Evolutionary conservation across 495 filamentous ascomycete species (phyloP), one percentile per base, ranked within the genome.

Genomic region (Aspergillus nidulans): DNA sequence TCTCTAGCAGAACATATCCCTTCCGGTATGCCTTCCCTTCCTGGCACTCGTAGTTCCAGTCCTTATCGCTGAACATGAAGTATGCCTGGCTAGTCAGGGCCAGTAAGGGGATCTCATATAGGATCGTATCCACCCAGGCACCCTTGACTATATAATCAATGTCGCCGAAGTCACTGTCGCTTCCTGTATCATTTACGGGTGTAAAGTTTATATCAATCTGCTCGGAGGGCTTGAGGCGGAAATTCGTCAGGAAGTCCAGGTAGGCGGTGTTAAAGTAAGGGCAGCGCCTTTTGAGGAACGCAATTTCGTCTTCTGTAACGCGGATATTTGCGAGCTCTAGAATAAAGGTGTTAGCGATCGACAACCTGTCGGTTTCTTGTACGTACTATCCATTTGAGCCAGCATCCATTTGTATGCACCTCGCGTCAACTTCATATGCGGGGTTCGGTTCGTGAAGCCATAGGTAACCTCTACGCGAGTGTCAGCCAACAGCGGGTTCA

Each of bases 21-120:
- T 98, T 98, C 0, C 77, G 54, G 53, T 74, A 83, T 9, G 95
- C 94, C 56, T 86, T 85, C 19, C 96, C 88, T 59, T 94, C 86
- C 68, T 98, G 94, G 0, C 81, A 82, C 8, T 85, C 78, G 59
- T 97, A 85, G 44, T 79, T 83, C 94, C 94, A 98, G 63, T 96
- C 91, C 36, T 71, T 85, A 61, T 97, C 87, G 72, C 87, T 86
- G 76, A 96, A 97, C 71, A 86, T 89, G 81, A 98, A 98, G 70
- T 96, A 97, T 24, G 95, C 90, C 68, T 98, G 92, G 58, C 90
- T 95, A 1, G 91, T 88, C 52, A 98, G 72, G 2, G 95, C 89
- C 18, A 98, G 81, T 21, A 98, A 77, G 0, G 94, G 95, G 54
- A 97, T 96, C 73, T 98, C 94, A 69, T 98, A 98, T 45, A 98